Evolutionary conservation across 1,284 basidiomycete genomes (phyloP), one percentile per base, ranked within the genome.

Genomic region (Heterobasidion annosum): DNA sequence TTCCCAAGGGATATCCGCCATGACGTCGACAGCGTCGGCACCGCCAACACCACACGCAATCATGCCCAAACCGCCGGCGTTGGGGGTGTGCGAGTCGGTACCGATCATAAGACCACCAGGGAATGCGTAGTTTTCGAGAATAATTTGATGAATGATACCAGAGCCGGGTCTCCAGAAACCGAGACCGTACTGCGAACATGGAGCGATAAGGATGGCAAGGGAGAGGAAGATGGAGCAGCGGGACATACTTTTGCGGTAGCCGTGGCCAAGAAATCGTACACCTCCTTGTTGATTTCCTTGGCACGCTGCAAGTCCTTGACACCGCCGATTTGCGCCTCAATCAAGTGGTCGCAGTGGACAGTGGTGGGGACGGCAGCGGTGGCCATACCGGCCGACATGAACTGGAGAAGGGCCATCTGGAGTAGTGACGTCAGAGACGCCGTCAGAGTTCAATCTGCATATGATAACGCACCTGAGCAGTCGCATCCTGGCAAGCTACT

Each of bases 121-220:
- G 83, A 96, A 93, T 13, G 96, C 97, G 71, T 98, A 98, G 79
- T 99, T 98, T 74, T 99, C 96, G 64, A 98, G 82, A 65, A 99
- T 92, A 67, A 96, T 96, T 73, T 97, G 93, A 73, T 96, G 93
- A 63, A 96, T 94, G 69, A 96, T 99, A 77, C 96, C 96, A 66
- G 94, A 97, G 65, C 97, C 96, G 53, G 96, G 94, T 77, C 89
- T 93, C 97, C 96, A 99, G 83, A 99, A 99, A 62, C 95, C 96
- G 63, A 98, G 92, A 68, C 94, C 94, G 73, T 98, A 98, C 89
- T 88, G 42, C 5, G 48, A 9, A 33, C 56, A 19, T 56, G 43
- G 51, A 42, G 34, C 34, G 8, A 13, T 32, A 45, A 57, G 35
- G 8, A n/a, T 49, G 44, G 25, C 46, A 48, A 56, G 51, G 37